Base-by-base conservation (phyloP, 73 alveolate species). In the Urostyla sp. region DNA sequence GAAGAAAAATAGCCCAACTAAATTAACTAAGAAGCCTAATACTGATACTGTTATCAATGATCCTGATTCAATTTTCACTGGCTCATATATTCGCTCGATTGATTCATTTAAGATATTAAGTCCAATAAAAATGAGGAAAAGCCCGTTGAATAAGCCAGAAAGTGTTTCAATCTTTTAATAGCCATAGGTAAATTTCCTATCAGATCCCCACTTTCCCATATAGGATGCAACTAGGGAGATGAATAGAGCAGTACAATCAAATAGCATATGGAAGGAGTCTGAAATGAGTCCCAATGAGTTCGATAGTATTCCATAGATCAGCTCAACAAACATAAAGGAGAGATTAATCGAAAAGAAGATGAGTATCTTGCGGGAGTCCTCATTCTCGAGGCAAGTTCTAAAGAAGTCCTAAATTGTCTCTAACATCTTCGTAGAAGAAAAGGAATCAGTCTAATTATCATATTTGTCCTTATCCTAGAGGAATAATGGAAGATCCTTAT, bases 271-370 rank as follows among this genome's bases (percentile, higher is more conserved):
- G 20, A 93, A 94, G 3, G 99, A 91, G 80, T 97, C 99, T 24
- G 98, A 80, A 49, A 97, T 92, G 40, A 97, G 84, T 32, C 99
- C 99, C 49, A 97, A 84, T 61, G 97, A 80, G 60, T 95, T 95
- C 28, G 98, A 84, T 40, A 95, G 43, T 55, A 84, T 80, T 21
- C 99, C 99, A 81, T 97, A 97, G 6, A 92, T 82, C 32, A 95
- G 91, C 84, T 97, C 99, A n/a, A 97, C 99, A 77, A 95, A 95
- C 99, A 97, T 97, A 72, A 97, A 95, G 4, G 93, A 60, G 53
- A 97, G 84, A 75, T 97, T 95, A 57, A 95, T 63, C 48, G 85
- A 0, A 69, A 90, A 74, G 81, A 95, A 92, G 21, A 75, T 53
- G 0, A 75, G 84, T 3, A 84, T 84, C 36, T 73, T 74, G 28